phyloP scores from a whole-genome alignment of 306 rosid genomes.

The Ceratonia siliqua region DNA sequence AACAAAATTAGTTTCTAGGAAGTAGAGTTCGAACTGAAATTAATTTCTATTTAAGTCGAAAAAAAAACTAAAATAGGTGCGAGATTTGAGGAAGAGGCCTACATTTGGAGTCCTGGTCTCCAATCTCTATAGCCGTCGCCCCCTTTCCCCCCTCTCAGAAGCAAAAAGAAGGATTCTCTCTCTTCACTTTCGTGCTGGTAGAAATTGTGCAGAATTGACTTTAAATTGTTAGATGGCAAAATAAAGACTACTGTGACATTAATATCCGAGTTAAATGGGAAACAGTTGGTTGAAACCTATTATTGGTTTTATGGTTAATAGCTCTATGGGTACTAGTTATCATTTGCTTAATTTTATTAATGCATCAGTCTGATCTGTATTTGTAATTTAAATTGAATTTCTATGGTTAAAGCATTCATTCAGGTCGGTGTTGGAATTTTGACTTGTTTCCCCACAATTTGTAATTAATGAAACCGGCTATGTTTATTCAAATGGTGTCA shows the following conservation, averaged over 20 bases:
- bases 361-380: neutral
- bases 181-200: neutral
- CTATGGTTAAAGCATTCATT: neutral
- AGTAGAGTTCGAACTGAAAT: constrained; percentile 4
- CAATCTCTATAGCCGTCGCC: neutral
- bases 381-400: constrained; percentile 18
- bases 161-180: neutral
- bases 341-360: too few species aligned
- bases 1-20: neutral
- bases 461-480: neutral
- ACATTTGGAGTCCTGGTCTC: neutral
- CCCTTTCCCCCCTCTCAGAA: neutral
- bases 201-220: constrained; percentile 10
- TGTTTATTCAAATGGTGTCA: neutral
- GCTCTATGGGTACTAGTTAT: too few species aligned
- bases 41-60: neutral
- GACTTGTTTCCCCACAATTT: constrained; percentile 2
- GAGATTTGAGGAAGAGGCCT: neutral
- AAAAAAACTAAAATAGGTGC: neutral
- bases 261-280: constrained; percentile 12
- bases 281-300: neutral
- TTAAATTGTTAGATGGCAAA: neutral
- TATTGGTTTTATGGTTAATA: neutral
- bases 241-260: neutral
- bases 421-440: neutral